Evolutionary conservation across 495 filamentous ascomycete species (phyloP).

Genomic region (Monascus purpureus): DNA sequence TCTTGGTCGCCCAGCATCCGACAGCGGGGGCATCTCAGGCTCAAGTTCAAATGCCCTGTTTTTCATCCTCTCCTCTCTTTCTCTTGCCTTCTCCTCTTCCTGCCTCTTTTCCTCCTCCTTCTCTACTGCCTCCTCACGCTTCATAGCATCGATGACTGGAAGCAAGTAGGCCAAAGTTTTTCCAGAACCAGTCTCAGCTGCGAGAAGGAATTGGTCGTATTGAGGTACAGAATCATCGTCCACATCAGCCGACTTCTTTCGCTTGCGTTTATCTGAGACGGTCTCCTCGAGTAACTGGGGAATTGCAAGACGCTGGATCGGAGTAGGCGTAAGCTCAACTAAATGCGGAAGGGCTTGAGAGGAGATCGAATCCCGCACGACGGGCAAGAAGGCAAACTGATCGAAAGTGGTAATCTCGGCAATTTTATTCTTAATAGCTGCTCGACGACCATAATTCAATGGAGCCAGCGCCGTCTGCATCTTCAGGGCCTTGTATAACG

Average conservation of each 20-base stretch:
- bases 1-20: conserved; percentile 60
- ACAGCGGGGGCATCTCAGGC: conserved; percentile 36
- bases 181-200: conserved; percentile 92
- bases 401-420: conserved; percentile 61
- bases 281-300: conserved; percentile 50
- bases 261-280: neutral
- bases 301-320: conserved; percentile 79
- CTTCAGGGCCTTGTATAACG: conserved; percentile 72
- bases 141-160: conserved; percentile 69
- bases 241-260: conserved; percentile 13
- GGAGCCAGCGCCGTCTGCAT: conserved; percentile 74
- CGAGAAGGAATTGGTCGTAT: conserved; percentile 69
- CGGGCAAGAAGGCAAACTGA: conserved; percentile 58
- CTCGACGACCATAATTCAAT: conserved; percentile 58
- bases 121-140: conserved; percentile 57
- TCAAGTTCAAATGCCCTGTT: conserved; percentile 39
- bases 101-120: conserved; percentile 36
- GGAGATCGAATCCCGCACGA: conserved; percentile 57
- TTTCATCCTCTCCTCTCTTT: conserved; percentile 33
- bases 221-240: conserved; percentile 21
- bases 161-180: conserved; percentile 89
- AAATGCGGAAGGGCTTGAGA: conserved; percentile 59
- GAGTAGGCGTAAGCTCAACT: conserved; percentile 60
- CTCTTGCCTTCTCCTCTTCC: conserved; percentile 31
- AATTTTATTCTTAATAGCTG: conserved; percentile 54